Percentiles rank a stretch among this genome's conserved stretches.
Conservation (phyloP, 2,329 filamentous ascomycete species). For the Colletotrichum falcatum region DNA sequence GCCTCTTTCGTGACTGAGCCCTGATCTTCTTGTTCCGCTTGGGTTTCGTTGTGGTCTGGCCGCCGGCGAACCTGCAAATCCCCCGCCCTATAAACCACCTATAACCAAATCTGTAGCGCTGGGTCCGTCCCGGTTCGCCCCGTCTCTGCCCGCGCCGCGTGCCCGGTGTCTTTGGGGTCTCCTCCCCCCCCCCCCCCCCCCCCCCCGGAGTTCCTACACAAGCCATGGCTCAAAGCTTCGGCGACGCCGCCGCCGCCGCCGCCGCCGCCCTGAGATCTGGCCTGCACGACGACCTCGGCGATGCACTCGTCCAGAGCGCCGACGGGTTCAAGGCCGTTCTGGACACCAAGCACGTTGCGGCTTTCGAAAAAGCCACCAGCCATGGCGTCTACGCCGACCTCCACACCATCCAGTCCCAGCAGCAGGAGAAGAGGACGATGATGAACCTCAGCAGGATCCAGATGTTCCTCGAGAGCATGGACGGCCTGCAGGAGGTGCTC, state of each 20-base stretch:
- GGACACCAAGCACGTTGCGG: constrained; percentile 35
- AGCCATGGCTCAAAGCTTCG: constrained; percentile 22
- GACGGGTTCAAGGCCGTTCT: constrained; percentile 40
- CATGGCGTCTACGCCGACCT: constrained; percentile 44
- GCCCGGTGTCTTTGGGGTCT: neutral
- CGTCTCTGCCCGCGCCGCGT: neutral
- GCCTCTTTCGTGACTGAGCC: neutral
- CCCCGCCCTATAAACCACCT: neutral
- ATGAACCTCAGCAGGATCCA: constrained; percentile 47
- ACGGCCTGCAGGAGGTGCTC: constrained; percentile 39
- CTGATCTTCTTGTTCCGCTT: neutral
- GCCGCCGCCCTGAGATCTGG: neutral
- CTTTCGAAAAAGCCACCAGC: constrained; percentile 41
- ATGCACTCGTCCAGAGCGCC: constrained; percentile 24
- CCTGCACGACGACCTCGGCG: constrained; percentile 12
- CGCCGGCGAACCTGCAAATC: neutral
- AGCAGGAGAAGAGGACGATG: constrained; percentile 45
- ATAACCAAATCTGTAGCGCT: neutral
- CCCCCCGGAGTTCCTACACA: neutral
- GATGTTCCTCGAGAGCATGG: constrained; percentile 44
- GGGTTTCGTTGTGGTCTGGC: neutral
- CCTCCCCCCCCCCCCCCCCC: too few relatives aligned
- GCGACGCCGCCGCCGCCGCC: neutral
- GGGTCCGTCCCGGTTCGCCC: neutral
- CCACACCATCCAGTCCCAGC: constrained; percentile 44